These are phyloP conservation scores for Ganoderma leucocontextum DNA, from an alignment of 1,284 basidiomycete genomes.

Conservation along the genomic window DNA sequence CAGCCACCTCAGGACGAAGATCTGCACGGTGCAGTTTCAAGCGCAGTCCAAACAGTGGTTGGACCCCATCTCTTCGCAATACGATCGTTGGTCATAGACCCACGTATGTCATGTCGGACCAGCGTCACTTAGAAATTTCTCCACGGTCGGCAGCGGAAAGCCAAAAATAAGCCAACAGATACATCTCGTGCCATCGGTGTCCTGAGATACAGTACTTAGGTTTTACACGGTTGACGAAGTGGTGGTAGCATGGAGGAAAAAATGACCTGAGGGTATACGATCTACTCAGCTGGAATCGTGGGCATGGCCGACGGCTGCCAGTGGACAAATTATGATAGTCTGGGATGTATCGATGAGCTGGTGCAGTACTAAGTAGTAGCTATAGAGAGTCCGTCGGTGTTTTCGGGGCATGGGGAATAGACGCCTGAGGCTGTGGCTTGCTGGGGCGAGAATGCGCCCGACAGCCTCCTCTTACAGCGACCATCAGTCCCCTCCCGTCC, in stretches of 20 bases:
- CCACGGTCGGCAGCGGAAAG: background rate
- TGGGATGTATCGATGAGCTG: background rate
- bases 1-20: no score
- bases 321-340: background rate
- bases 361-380: no score
- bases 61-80: background rate
- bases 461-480: conserved; percentile 24
- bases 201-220: no score
- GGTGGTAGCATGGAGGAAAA: background rate
- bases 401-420: conserved; percentile 2
- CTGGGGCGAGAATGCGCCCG: conserved; percentile 7
- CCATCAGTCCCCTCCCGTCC: conserved; percentile 20
- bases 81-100: background rate
- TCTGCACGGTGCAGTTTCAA: no score
- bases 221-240: no score
- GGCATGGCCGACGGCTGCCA: background rate
- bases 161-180: background rate
- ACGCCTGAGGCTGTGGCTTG: conserved; percentile 27
- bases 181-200: no score
- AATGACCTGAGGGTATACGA: background rate
- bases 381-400: background rate
- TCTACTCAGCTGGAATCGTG: background rate
- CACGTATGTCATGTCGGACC: background rate
- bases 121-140: background rate
- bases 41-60: no score